A percentile compares a stretch with the other conserved stretches of the same genome.
phyloP scores from a whole-genome alignment of 345 rosid species.

The Syzygium aqueum region DNA sequence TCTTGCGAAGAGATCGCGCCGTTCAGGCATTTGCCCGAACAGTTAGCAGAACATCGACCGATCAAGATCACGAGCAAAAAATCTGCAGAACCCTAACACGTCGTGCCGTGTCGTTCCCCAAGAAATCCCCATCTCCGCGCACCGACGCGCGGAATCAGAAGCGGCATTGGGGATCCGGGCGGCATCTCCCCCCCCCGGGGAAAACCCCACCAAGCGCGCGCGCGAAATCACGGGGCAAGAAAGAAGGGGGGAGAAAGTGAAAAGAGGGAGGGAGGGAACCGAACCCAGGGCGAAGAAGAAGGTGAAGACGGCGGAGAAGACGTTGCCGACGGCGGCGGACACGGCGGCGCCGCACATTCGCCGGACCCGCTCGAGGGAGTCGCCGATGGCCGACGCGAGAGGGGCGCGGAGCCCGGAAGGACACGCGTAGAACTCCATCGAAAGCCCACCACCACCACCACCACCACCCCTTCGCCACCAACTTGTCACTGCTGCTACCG shows the following conservation, averaged over 20 bases:
- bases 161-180: background rate
- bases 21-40: background rate
- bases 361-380: constrained; percentile 50
- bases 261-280: constrained; percentile 1
- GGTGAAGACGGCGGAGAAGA: constrained; percentile 89
- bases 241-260: too few relatives aligned
- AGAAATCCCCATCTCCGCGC: background rate
- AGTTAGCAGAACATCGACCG: background rate
- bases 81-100: background rate
- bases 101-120: background rate
- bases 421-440: constrained; percentile 57
- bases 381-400: constrained; percentile 28
- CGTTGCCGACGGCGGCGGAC: constrained; percentile 70
- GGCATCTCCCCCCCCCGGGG: too few relatives aligned
- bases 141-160: background rate
- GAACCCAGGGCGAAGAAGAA: constrained; percentile 94
- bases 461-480: too few relatives aligned
- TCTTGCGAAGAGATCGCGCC: background rate
- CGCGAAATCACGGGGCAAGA: background rate
- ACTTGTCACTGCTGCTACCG: too few relatives aligned
- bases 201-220: background rate
- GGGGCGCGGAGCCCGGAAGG: constrained; percentile 43
- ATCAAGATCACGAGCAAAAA: background rate
- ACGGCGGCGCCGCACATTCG: constrained; percentile 57
- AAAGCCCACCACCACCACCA: background rate